phyloP scores from a whole-genome alignment of 495 filamentous ascomycete species.

The Xylaria cubensis region DNA sequence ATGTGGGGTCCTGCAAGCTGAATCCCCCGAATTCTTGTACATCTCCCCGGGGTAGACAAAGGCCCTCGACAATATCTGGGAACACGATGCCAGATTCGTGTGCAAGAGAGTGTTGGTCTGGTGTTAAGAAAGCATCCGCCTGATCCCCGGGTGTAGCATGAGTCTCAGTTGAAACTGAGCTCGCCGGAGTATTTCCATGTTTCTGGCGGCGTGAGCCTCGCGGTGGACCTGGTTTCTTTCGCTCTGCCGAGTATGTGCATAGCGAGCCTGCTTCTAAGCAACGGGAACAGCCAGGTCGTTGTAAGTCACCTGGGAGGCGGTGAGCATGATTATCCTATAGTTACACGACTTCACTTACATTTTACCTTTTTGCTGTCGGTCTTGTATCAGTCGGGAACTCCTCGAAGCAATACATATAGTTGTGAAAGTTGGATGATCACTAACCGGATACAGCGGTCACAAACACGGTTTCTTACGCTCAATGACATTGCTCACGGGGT shows the following conservation, averaged over 20 bases:
- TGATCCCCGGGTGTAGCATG: neutral
- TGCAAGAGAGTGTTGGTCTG: neutral
- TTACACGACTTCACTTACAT: slow-evolving; percentile 20
- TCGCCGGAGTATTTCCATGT: slow-evolving; percentile 2
- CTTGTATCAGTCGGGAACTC: neutral
- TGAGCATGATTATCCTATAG: neutral
- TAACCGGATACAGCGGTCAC: slow-evolving; percentile 36
- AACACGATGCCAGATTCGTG: neutral
- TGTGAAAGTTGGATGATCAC: neutral
- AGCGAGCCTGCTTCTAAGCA: slow-evolving; percentile 31
- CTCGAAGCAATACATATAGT: slow-evolving; percentile 4
- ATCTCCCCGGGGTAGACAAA: neutral
- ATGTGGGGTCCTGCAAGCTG: neutral
- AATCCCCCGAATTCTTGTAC: neutral
- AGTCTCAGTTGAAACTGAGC: neutral
- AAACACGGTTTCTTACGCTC: slow-evolving; percentile 32
- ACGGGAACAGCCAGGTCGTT: slow-evolving; percentile 33
- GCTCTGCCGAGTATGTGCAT: slow-evolving; percentile 35
- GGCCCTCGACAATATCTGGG: neutral
- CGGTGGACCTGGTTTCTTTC: slow-evolving; percentile 38
- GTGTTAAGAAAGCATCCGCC: neutral
- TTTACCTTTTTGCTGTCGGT: slow-evolving; percentile 34
- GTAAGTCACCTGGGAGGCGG: slow-evolving; percentile 29
- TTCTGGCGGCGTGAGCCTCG: slow-evolving; percentile 28
- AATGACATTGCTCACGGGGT: slow-evolving; percentile 16